phyloP scores from a whole-genome alignment of 768 basidiomycete genomes.

The Rhodotorula kratochvilovae region DNA sequence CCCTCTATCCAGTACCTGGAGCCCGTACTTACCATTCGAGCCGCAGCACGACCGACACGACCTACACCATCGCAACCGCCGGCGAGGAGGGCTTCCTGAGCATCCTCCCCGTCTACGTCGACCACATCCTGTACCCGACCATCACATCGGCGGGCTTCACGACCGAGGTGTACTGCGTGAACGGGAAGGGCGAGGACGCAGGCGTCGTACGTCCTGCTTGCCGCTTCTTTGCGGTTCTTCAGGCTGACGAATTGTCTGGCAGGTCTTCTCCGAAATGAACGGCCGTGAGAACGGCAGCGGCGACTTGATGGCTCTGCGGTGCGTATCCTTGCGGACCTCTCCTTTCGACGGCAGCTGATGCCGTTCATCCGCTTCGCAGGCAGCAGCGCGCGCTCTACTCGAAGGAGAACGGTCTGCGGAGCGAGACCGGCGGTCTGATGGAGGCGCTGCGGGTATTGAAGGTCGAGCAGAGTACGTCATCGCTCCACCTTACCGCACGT shows the following conservation, averaged over 20 bases:
- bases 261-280: slow-evolving; percentile 80
- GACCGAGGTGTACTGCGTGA: slow-evolving; percentile 77
- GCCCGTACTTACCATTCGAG: not conserved
- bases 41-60: slow-evolving; percentile 56
- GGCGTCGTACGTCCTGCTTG: slow-evolving; percentile 58
- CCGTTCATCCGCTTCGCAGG: slow-evolving; percentile 49
- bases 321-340: slow-evolving; percentile 41
- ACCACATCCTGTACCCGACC: slow-evolving; percentile 95
- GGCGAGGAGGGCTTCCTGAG: slow-evolving; percentile 72
- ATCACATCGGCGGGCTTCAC: slow-evolving; percentile 69
- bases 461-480: slow-evolving; percentile 73
- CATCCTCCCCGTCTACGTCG: slow-evolving; percentile 70
- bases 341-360: not conserved
- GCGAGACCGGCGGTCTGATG: slow-evolving; percentile 96
- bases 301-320: slow-evolving; percentile 85
- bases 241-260: not conserved
- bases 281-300: slow-evolving; percentile 87
- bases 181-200: slow-evolving; percentile 80
- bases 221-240: not conserved
- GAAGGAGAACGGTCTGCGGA: slow-evolving; percentile 77
- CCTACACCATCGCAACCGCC: slow-evolving; percentile 89
- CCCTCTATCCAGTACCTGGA: not conserved
- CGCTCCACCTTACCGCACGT: too few species aligned
- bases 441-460: slow-evolving; percentile 76
- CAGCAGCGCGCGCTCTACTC: slow-evolving; percentile 77